These are phyloP conservation scores for Calendula officinalis DNA, from an alignment of 129 eudicot genomes.

Conservation along the genomic window DNA sequence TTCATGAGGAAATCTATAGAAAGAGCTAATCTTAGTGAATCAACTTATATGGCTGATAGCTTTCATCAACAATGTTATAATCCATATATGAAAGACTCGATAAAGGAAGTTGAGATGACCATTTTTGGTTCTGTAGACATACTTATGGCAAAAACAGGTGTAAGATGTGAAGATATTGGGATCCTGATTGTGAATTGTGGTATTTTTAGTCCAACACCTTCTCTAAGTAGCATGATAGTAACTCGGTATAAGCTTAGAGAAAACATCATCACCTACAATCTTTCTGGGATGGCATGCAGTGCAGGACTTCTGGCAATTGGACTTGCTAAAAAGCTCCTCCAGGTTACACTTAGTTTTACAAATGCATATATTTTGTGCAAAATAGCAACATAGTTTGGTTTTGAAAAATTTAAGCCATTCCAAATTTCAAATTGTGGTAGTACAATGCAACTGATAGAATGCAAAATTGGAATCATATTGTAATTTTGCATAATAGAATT, in stretches of 20 bases:
- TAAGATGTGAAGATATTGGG: conserved; percentile 36
- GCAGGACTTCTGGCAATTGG: conserved; percentile 47
- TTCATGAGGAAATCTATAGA: conserved; percentile 30
- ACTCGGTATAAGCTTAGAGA: conserved; percentile 50
- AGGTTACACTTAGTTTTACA: conserved; percentile 30
- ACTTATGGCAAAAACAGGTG: conserved; percentile 40
- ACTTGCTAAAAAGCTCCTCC: conserved; percentile 54
- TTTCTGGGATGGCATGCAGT: conserved; percentile 68
- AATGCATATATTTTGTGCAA: neutral
- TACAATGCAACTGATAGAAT: too few relatives aligned
- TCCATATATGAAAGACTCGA: conserved; percentile 29
- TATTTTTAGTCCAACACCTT: conserved; percentile 38
- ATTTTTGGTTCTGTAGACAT: conserved; percentile 53
- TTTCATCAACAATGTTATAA: conserved; percentile 8
- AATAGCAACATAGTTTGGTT: neutral
- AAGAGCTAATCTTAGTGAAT: conserved; percentile 43
- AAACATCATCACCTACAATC: conserved; percentile 40
- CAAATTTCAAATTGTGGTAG: neutral
- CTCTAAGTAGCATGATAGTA: conserved; percentile 41
- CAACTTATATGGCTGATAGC: conserved; percentile 40
- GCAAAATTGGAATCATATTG: too few relatives aligned
- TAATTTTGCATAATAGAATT: neutral
- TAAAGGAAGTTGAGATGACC: conserved; percentile 42
- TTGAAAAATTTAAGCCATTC: neutral
- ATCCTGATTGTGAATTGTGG: conserved; percentile 44